Base-by-base conservation (phyloP, 495 filamentous ascomycete genomes). In the Sordaria brevicollis region DNA sequence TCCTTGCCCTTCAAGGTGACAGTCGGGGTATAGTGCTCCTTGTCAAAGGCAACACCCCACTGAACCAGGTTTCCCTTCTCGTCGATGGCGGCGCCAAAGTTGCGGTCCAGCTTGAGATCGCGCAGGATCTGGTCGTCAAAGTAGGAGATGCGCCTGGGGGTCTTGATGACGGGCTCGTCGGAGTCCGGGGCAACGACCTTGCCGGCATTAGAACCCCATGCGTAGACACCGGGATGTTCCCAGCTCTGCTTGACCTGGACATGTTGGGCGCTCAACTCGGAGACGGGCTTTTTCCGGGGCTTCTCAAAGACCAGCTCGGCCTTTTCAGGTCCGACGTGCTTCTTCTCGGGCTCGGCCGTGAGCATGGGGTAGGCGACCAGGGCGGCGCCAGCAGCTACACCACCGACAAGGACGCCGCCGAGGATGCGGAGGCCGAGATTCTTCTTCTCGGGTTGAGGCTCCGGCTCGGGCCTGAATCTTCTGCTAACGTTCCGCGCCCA, bases 181-280 rank as follows among this genome's bases (percentile, higher is more conserved):
- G 90, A 95, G 70, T 91, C 91, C 1, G 94, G 93, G 34, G 93
- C 94, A 34, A 89, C 92, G 4, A 97, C 94, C 68, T 84, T 82
- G 41, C 94, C 92, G n/a, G 81, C 84, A 75, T 99, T 99, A 2
- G 90, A 91, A 17, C 95, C 95, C 94, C 95, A 99, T 34, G 89
- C 88, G 81, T 96, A 97, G 2, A 97, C 90, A 0, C 92, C 95
- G 3, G 95, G 94, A 68, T 91, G 89, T 79, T 93, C 93, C 87
- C 91, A 90, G 76, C 92, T 96, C 75, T 86, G 89, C 83, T 92
- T 93, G 41, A 94, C 91, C 80, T 97, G 92, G 19, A 93, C 81
- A 77, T 94, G 92, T 74, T 93, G 88, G 10, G 88, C 89, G 74
- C 90, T 90, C 21, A 94, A 86, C 35, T 89, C 88, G 6, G 87